Conservation (phyloP, 2,329 filamentous ascomycete species). For the Diaporthe caulivora region DNA sequence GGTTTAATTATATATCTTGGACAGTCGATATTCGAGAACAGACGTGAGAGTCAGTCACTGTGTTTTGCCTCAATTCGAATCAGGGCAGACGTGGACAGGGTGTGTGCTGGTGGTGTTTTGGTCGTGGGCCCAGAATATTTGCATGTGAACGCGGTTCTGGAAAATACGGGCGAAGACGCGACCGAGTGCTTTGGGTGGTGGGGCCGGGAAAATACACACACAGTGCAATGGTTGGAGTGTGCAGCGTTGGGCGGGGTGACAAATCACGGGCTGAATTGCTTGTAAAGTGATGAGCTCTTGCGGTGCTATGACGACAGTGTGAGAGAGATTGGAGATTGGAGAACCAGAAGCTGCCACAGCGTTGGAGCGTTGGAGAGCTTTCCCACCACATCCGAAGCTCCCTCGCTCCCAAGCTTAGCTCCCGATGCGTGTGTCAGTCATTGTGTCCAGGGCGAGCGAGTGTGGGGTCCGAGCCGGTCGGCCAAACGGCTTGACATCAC, state of each 20-base stretch:
- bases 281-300: conserved; percentile 12
- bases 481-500: conserved; percentile 36
- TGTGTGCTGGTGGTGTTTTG: background rate
- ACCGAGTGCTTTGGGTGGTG: conserved; percentile 5
- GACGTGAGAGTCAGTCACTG: background rate
- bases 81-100: too few relatives aligned
- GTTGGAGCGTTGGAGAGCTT: too few relatives aligned
- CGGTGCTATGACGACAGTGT: conserved; percentile 27
- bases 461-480: conserved; percentile 30
- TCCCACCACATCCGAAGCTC: conserved; percentile 40
- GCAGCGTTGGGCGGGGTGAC: background rate
- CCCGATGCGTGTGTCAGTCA: too few relatives aligned
- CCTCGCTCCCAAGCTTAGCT: background rate
- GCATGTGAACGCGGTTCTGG: conserved; percentile 32
- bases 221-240: background rate
- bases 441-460: too few relatives aligned
- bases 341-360: background rate
- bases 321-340: conserved; percentile 11
- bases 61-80: background rate
- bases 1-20: background rate
- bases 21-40: background rate
- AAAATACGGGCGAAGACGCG: conserved; percentile 31
- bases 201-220: background rate
- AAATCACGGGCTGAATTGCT: background rate
- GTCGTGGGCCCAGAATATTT: background rate